Base-by-base conservation (phyloP, 2,329 filamentous ascomycete genomes). In the Scedosporium apiospermum region DNA sequence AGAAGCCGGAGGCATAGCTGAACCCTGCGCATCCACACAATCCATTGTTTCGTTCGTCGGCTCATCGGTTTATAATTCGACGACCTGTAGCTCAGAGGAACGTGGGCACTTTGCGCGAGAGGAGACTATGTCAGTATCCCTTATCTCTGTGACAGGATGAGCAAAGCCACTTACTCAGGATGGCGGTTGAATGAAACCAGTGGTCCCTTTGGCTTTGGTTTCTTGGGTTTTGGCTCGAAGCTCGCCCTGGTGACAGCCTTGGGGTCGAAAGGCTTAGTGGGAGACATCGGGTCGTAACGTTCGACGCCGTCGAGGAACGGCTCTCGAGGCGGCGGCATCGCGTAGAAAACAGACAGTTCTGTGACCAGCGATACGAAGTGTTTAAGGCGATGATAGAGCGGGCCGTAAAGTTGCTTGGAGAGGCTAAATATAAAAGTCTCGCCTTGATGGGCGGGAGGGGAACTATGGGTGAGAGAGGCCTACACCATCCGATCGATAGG, bases 201-300 rank as follows among this genome's bases (percentile, higher is more conserved):
- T 12, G 91, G 92, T 0, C 91, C 92, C 61, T 89, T 80, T 55
- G 81, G 82, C 79, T 89, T 88, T 51, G 84, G 80, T 69, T 82
- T 87, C 27, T 76, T 79, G 49, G 83, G 78, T 62, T 84, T 83
- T 12, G 85, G 82, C 70, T 85, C 78, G 79, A 85, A 90, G 75
- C 89, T 93, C 65, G 90, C 89, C 71, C 91, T 83, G 23, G 91
- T 93, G 58, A 92, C 83, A 64, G 90, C 89, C 74, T 93, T 96
- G 58, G 93, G 93, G 69, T 97, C 92, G 75, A 96, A 96, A n/a
- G 72, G 77, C 70, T 69, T 77, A 73, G 73, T 76, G 71, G 77
- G 82, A 66, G 82, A 82, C 68, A 30, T 27, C 4, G n/a, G 21
- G n/a, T 61, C 59, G 26, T 53, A 27, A 4, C 30, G 59, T 23